phyloP scores from a whole-genome alignment of 768 basidiomycete genomes.

The Pilatotrama ljubarskyi region DNA sequence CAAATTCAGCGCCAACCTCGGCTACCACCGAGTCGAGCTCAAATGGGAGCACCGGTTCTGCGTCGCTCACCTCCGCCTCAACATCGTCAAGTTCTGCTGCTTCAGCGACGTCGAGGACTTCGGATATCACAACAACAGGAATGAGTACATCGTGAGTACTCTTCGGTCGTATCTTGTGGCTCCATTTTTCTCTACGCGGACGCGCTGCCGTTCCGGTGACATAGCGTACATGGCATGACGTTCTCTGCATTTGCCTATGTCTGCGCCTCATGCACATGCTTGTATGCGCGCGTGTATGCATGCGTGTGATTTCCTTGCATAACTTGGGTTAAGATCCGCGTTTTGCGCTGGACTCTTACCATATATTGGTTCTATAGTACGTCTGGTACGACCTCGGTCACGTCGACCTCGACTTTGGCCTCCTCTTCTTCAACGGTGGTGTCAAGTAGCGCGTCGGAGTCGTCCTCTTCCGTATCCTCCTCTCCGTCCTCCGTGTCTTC shows the following conservation, averaged over 20 bases:
- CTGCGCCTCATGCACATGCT: not conserved
- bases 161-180: not conserved
- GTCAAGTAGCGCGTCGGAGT: not conserved
- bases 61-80: not conserved
- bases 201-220: not conserved
- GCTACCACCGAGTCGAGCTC: not conserved
- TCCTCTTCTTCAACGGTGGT: not conserved
- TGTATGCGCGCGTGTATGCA: not conserved
- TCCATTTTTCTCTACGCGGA: not conserved
- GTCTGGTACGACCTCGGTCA: not conserved
- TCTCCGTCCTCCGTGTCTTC: not conserved
- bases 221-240: not conserved
- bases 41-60: not conserved
- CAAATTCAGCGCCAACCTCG: not conserved
- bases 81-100: not conserved
- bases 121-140: not conserved
- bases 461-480: not conserved
- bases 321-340: slow-evolving; percentile 7
- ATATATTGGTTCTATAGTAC: not conserved
- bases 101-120: not conserved
- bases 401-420: not conserved
- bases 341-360: slow-evolving; percentile 10
- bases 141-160: slow-evolving; percentile 6
- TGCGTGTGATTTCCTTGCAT: not conserved
- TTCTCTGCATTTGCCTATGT: not conserved